Evolutionary conservation across 306 rosid genomes (phyloP), one percentile per base, ranked within the genome.

Genomic region (Betula pendula): DNA sequence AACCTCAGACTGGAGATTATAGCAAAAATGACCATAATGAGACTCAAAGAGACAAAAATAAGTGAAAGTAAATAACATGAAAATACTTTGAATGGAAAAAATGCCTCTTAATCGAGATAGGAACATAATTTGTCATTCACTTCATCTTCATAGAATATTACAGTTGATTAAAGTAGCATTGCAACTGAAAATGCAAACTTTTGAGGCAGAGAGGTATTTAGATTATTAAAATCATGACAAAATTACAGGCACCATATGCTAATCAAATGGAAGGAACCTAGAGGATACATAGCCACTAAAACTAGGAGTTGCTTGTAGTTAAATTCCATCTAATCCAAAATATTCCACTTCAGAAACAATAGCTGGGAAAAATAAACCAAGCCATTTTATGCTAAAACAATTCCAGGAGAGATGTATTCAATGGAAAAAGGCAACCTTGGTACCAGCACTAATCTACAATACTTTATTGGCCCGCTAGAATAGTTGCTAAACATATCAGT

Each of bases 1-100:
- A 56, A 95, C 99, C 84, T 96, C 99, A 71, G 97, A 89, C 99
- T 96, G 94, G 51, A 63, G 77, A 29, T 70, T 70, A 27, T 52
- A 72, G 17, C 52, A 55, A 68, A 71, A 55, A 69, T 42, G 59
- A 72, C 69, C 24, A 60, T 29, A 53, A 6, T 15, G 8, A 29
- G 68, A 53, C 58, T 25, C 33, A 56, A 70, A 60, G 45, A 59
- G 16, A 45, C 52, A 24, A 58, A 68, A 68, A 43, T 62, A 22
- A 62, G 19, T 45, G 31, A 65, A 47, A 45, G n/a, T n/a, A n/a
- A 5, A 29, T 27, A 16, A 60, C 8, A 60, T 15, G 8, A 11
- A 31, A 60, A 31, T 13, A 27, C 9, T 25, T 60, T 16, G 17
- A 60, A 27, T 2, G 42, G 11, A 31, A 29, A 19, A 50, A 13